Percentiles rank a stretch among this genome's conserved stretches.
phyloP scores from a whole-genome alignment of 306 rosid species.

The Geum urbanum region DNA sequence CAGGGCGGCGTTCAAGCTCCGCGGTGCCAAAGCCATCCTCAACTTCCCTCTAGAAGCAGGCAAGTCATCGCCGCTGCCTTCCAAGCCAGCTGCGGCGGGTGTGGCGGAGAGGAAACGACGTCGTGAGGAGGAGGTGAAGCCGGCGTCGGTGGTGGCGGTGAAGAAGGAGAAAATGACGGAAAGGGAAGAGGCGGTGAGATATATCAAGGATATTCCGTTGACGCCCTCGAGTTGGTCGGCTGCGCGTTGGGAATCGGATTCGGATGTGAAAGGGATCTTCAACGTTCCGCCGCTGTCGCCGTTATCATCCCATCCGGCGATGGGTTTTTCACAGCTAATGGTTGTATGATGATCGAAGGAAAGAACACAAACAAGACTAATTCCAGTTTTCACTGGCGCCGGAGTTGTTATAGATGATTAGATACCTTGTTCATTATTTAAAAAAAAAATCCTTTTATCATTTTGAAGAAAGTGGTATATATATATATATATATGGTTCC shows the following conservation, averaged over 20 bases:
- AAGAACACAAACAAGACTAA: neutral
- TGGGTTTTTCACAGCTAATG: slow-evolving; percentile 59
- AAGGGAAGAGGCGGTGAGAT: neutral
- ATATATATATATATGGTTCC: neutral
- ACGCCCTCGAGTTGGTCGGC: slow-evolving; percentile 78
- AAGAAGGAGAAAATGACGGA: slow-evolving; percentile 51
- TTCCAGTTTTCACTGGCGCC: neutral
- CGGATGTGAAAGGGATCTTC: slow-evolving; percentile 48
- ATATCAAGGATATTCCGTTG: slow-evolving; percentile 45
- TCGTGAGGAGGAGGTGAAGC: slow-evolving; percentile 32
- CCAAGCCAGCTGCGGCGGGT: too few relatives aligned
- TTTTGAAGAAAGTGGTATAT: neutral
- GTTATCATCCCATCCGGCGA: slow-evolving; percentile 60
- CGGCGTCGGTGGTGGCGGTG: slow-evolving; percentile 26
- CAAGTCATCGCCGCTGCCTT: neutral
- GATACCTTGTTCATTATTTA: neutral
- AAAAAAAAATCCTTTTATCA: neutral
- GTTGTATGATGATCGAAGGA: slow-evolving; percentile 31
- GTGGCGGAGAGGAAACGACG: slow-evolving; percentile 39
- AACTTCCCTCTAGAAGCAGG: slow-evolving; percentile 69
- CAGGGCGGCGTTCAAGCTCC: slow-evolving; percentile 67
- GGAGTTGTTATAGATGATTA: neutral
- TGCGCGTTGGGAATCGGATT: slow-evolving; percentile 55
- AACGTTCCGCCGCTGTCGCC: slow-evolving; percentile 73
- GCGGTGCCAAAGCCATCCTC: slow-evolving; percentile 79